A percentile compares a stretch with the other conserved stretches of the same genome.
Conservation (phyloP, 805 yeast genomes). For the Tetrapisispora phaffii region DNA sequence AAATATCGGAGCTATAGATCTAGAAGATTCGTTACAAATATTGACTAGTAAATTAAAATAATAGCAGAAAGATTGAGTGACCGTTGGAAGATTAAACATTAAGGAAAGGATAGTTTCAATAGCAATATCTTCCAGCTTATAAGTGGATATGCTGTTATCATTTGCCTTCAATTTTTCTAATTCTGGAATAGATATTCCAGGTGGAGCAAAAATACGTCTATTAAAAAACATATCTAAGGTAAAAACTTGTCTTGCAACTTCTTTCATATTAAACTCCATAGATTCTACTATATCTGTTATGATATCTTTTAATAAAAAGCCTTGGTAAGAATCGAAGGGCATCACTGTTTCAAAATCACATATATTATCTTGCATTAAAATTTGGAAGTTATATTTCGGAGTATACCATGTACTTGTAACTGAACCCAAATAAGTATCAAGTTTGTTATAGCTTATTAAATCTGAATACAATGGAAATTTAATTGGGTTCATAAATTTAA, state of each 20-base stretch:
- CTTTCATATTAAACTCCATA: slow-evolving; percentile 75
- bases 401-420: slow-evolving; percentile 59
- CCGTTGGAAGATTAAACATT: slow-evolving; percentile 57
- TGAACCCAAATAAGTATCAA: slow-evolving; percentile 35
- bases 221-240: slow-evolving; percentile 61
- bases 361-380: slow-evolving; percentile 37
- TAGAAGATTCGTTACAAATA: slow-evolving; percentile 67
- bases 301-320: slow-evolving; percentile 59
- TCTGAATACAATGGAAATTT: slow-evolving; percentile 27
- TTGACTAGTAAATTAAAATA: slow-evolving; percentile 71
- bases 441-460: slow-evolving; percentile 19
- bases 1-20: slow-evolving; percentile 77
- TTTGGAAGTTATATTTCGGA: slow-evolving; percentile 50
- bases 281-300: slow-evolving; percentile 59
- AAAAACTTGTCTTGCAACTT: slow-evolving; percentile 68
- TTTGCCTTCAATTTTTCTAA: slow-evolving; percentile 32
- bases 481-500: slow-evolving; percentile 9
- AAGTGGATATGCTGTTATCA: slow-evolving; percentile 42
- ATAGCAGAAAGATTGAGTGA: slow-evolving; percentile 55
- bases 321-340: slow-evolving; percentile 34
- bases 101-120: slow-evolving; percentile 69
- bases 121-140: slow-evolving; percentile 80
- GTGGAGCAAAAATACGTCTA: slow-evolving; percentile 45
- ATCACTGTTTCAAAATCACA: slow-evolving; percentile 61
- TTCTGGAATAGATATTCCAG: slow-evolving; percentile 65